A percentile compares a stretch with the other conserved stretches of the same genome.
phyloP scores from a whole-genome alignment of 352 stramenopile genomes.

The Blastocystis sp. region DNA sequence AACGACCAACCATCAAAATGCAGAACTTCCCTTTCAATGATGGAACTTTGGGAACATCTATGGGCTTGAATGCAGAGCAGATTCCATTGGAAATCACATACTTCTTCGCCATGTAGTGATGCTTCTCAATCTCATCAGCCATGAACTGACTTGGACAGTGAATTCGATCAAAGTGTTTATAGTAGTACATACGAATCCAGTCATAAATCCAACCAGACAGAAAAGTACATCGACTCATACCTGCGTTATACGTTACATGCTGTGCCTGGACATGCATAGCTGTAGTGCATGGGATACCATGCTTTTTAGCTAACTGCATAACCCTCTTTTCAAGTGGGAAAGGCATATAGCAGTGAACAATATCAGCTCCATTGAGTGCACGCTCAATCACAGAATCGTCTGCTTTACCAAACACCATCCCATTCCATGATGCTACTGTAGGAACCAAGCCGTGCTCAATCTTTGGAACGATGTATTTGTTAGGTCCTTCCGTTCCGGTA shows the following conservation, averaged over 20 bases:
- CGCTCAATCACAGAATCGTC: not conserved
- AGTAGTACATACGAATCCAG: slow-evolving; percentile 42
- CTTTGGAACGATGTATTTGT: slow-evolving; percentile 19
- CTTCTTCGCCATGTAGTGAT: slow-evolving; percentile 44
- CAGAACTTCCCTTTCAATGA: slow-evolving; percentile 65
- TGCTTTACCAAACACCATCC: not conserved
- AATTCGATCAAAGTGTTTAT: slow-evolving; percentile 47
- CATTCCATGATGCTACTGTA: slow-evolving; percentile 40
- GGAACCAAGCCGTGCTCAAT: slow-evolving; percentile 12
- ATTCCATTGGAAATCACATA: slow-evolving; percentile 66
- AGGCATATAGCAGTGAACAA: slow-evolving; percentile 65
- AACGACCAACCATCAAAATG: slow-evolving; percentile 62
- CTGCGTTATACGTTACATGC: slow-evolving; percentile 64
- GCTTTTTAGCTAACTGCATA: slow-evolving; percentile 17
- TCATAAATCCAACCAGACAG: slow-evolving; percentile 42
- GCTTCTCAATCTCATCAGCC: slow-evolving; percentile 29
- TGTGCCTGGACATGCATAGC: slow-evolving; percentile 54
- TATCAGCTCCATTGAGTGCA: slow-evolving; percentile 39
- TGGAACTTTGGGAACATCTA: slow-evolving; percentile 1
- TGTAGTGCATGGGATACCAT: slow-evolving; percentile 34
- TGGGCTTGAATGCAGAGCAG: not conserved
- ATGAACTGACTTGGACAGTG: slow-evolving; percentile 68
- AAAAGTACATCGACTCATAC: slow-evolving; percentile 43
- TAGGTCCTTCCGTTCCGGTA: not conserved
- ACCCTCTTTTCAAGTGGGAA: slow-evolving; percentile 12